These are phyloP conservation scores for Lipomyces lipofer DNA, from an alignment of 805 yeast genomes.

Conservation along the genomic window DNA sequence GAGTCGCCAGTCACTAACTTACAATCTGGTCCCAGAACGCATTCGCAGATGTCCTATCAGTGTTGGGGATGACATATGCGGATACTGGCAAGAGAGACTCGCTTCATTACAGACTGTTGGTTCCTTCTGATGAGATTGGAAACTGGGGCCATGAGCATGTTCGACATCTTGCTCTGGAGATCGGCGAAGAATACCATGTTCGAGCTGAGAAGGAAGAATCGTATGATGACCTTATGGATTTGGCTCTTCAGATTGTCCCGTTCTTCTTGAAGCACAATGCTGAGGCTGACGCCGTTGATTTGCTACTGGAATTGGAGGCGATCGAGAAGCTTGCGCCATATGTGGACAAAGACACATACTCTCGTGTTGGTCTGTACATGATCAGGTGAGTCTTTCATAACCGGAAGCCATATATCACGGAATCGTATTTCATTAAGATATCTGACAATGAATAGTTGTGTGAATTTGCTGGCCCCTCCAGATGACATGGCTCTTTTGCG, in stretches of 20 bases:
- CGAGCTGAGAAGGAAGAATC: slow-evolving; percentile 35
- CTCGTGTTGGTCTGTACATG: slow-evolving; percentile 89
- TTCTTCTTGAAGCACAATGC: slow-evolving; percentile 92
- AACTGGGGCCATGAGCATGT: slow-evolving; percentile 99
- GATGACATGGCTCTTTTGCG: slow-evolving; percentile 83
- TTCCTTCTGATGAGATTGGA: slow-evolving; percentile 58
- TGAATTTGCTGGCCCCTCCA: slow-evolving; percentile 93
- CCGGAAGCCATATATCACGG: too few relatives aligned
- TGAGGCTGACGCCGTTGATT: slow-evolving; percentile 97
- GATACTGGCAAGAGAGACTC: slow-evolving; percentile 78
- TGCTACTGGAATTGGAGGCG: slow-evolving; percentile 83
- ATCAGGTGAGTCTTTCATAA: slow-evolving; percentile 65
- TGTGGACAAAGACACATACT: slow-evolving; percentile 80
- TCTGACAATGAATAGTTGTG: slow-evolving; percentile 72
- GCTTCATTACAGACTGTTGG: slow-evolving; percentile 70
- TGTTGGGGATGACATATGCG: slow-evolving; percentile 90
- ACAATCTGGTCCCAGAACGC: slow-evolving; percentile 35
- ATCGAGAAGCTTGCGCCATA: slow-evolving; percentile 79
- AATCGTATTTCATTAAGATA: background rate
- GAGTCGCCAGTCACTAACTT: background rate
- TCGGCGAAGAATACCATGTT: slow-evolving; percentile 72
- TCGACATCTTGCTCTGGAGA: slow-evolving; percentile 92
- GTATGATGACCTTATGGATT: slow-evolving; percentile 52
- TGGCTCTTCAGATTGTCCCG: slow-evolving; percentile 80
- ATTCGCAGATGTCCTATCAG: slow-evolving; percentile 87